Conservation (phyloP, 345 rosid genomes). For the Sonneratia alba region DNA sequence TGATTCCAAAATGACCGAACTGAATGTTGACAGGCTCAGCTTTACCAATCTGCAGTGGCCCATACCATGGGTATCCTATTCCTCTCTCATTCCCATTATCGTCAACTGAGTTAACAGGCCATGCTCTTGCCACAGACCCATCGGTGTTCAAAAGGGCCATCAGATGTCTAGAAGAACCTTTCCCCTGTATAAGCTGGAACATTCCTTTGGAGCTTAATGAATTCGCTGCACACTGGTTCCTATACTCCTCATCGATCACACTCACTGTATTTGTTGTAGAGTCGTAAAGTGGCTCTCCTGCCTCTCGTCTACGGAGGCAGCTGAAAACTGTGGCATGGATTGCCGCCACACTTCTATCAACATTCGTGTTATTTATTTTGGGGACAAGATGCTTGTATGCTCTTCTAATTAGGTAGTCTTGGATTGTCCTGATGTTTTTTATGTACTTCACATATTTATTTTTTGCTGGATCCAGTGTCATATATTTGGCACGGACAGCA, state of each 20-base stretch:
- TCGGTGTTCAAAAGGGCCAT: constrained; percentile 97
- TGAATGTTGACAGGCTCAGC: constrained; percentile 95
- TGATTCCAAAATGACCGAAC: constrained; percentile 89
- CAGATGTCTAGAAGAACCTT: constrained; percentile 90
- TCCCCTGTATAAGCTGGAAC: constrained; percentile 92
- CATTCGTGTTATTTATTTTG: constrained; percentile 93
- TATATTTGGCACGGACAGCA: constrained; percentile 98
- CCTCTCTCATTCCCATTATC: constrained; percentile 39
- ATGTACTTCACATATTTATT: constrained; percentile 95
- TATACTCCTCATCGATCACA: constrained; percentile 76
- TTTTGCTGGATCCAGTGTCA: constrained; percentile 94
- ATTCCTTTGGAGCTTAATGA: constrained; percentile 92
- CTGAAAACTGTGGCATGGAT: constrained; percentile 97
- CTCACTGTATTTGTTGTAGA: constrained; percentile 64
- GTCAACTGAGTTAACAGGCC: constrained; percentile 69
- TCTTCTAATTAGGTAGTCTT: constrained; percentile 81
- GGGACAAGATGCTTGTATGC: constrained; percentile 98
- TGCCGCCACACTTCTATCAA: constrained; percentile 91
- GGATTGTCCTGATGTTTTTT: constrained; percentile 87
- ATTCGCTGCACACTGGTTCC: constrained; percentile 88
- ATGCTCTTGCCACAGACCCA: constrained; percentile 91
- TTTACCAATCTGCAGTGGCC: constrained; percentile 62
- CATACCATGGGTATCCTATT: constrained; percentile 60
- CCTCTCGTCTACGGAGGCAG: constrained; percentile 82
- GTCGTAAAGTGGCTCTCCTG: constrained; percentile 84